Evolutionary conservation across 768 basidiomycete genomes (phyloP), one percentile per base, ranked within the genome.

Genomic region (Lentinula sp.): DNA sequence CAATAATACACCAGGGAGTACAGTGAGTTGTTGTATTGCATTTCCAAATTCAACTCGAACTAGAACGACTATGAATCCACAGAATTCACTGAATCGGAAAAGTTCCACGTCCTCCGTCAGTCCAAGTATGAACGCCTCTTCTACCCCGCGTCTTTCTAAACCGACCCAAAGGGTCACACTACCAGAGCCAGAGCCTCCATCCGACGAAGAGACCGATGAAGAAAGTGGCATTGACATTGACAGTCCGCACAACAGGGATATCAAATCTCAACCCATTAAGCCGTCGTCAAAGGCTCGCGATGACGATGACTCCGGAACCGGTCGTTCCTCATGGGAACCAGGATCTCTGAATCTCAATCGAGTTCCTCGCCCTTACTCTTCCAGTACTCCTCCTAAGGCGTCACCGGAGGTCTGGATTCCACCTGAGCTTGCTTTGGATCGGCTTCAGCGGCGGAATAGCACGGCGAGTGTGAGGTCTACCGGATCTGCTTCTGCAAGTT

Each of bases 401-500:
- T 23, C 48, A n/a, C 57, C 57, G 13, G 57, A 59, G 32, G 43
- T 59, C 43, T 59, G 57, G 57, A 23, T 35, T 46, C 57, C 57
- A 21, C 45, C 57, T 18, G 23, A 42, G 15, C 28, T 45, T 49
- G 45, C 37, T 37, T 46, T 32, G 8, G 46, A 37, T 49, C 43
- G 57, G 34, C 43, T 49, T 28, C 59, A 60, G 39, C 32, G 59
- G 31, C 48, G 59, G 3, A 49, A 49, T 32, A 60, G 59, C 23
- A 60, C 59, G 13, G 59, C 59, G 7, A 60, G 59, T 31, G 23
- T 60, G 18, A 60, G 50, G 34, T 60, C 59, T 43, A 52, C 49
- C 15, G 59, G 59, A 43, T 60, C 59, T 60, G 37, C 57, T 7
- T 57, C 56, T 46, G 23, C 59, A 37, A 23, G 59, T n/a, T 60